Conservation (phyloP, 108 stramenopile species). For the Cylindrotheca fusiformis region DNA sequence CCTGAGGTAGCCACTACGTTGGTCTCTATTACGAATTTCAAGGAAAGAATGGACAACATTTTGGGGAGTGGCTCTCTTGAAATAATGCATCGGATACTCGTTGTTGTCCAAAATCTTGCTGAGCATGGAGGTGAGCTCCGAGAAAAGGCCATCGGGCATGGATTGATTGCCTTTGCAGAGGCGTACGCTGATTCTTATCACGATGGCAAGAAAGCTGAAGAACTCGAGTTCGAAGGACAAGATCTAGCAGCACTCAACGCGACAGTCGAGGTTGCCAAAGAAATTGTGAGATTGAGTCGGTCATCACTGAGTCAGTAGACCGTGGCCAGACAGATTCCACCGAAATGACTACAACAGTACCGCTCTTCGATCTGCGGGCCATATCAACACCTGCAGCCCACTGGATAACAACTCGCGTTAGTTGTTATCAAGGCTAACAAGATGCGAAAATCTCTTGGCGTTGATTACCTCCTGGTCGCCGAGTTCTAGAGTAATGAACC, state of each 20-base stretch:
- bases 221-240: conserved; percentile 54
- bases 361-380: too few species aligned
- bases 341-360: too few species aligned
- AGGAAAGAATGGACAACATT: conserved; percentile 46
- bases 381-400: too few species aligned
- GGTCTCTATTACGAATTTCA: conserved; percentile 45
- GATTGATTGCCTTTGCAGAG: conserved; percentile 68
- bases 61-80: conserved; percentile 76
- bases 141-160: conserved; percentile 44
- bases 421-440: too few species aligned
- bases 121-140: conserved; percentile 59
- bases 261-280: conserved; percentile 69
- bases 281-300: conserved; percentile 34
- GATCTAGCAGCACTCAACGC: conserved; percentile 50
- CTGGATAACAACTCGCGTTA: too few species aligned
- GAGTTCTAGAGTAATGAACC: too few species aligned
- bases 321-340: too few species aligned
- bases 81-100: conserved; percentile 81
- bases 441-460: too few species aligned
- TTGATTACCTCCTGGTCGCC: too few species aligned
- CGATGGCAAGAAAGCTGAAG: conserved; percentile 45
- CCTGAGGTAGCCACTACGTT: conserved; percentile 52
- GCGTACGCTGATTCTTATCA: conserved; percentile 70
- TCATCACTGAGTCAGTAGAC: conserved; percentile 1
- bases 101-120: conserved; percentile 56